These are phyloP conservation scores for Populus euphratica DNA, from an alignment of 345 rosid species.

Conservation along the genomic window DNA sequence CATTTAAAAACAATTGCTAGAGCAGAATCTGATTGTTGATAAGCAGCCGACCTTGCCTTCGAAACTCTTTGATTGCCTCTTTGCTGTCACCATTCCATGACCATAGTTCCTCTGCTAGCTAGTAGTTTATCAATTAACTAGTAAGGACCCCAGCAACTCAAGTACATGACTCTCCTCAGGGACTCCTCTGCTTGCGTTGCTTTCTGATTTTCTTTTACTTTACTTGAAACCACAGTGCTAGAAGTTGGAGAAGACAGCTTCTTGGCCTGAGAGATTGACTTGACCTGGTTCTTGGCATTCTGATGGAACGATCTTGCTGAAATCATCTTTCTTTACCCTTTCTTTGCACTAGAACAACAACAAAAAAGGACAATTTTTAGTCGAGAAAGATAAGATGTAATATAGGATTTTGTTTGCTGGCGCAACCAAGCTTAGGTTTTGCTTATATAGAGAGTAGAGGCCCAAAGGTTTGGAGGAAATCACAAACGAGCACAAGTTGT, in stretches of 20 bases:
- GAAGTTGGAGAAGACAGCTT: constrained; percentile 34
- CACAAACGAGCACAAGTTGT: constrained; percentile 5
- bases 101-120: neutral
- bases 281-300: constrained; percentile 37
- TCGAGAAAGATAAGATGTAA: constrained; percentile 5
- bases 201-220: constrained; percentile 6
- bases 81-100: no score
- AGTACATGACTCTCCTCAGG: constrained; percentile 27
- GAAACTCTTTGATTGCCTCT: neutral
- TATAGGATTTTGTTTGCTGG: neutral
- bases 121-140: neutral
- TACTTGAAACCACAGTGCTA: constrained; percentile 6
- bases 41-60: neutral
- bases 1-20: neutral
- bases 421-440: neutral
- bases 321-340: no score
- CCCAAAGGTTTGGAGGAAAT: neutral
- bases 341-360: no score
- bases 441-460: neutral
- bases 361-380: constrained; percentile 15
- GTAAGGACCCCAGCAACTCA: constrained; percentile 24
- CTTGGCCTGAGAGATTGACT: constrained; percentile 20
- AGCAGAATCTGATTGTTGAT: neutral
- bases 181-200: constrained; percentile 26
- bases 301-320: constrained; percentile 3